phyloP scores from a whole-genome alignment of 1,139 yeast species.

The Meyerozyma elateridarum region DNA sequence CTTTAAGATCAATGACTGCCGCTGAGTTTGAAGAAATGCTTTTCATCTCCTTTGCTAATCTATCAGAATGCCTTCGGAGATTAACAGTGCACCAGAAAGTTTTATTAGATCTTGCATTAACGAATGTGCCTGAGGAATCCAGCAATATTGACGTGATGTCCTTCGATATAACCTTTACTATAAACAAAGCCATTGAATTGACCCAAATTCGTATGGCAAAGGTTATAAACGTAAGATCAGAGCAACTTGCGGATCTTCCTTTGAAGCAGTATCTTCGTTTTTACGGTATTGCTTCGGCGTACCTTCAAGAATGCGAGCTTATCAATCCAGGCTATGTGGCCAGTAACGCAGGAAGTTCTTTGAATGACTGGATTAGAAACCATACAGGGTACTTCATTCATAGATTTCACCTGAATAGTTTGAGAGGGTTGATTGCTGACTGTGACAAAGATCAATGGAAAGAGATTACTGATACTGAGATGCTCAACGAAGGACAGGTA shows the following conservation, averaged over 20 bases:
- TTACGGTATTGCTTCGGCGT: slow-evolving; percentile 63
- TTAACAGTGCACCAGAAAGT: slow-evolving; percentile 75
- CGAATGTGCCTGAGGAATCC: slow-evolving; percentile 37
- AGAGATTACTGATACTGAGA: slow-evolving; percentile 39
- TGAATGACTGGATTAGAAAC: slow-evolving; percentile 63
- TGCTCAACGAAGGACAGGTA: slow-evolving; percentile 38
- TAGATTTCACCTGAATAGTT: slow-evolving; percentile 50
- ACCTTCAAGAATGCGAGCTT: slow-evolving; percentile 79
- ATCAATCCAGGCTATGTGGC: slow-evolving; percentile 70
- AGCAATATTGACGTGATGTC: slow-evolving; percentile 47
- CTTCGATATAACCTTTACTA: slow-evolving; percentile 59
- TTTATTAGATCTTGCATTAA: slow-evolving; percentile 67
- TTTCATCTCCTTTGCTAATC: slow-evolving; percentile 52
- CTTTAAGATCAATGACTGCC: slow-evolving; percentile 62
- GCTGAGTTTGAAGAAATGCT: slow-evolving; percentile 73
- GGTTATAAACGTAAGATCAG: slow-evolving; percentile 72
- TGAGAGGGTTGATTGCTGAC: slow-evolving; percentile 39
- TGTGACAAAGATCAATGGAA: slow-evolving; percentile 79
- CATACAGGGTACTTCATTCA: slow-evolving; percentile 62
- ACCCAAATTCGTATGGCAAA: slow-evolving; percentile 77
- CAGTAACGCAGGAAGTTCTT: slow-evolving; percentile 43
- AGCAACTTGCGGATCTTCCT: slow-evolving; percentile 56
- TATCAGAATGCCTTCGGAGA: slow-evolving; percentile 71
- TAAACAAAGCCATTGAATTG: slow-evolving; percentile 63
- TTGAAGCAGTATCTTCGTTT: slow-evolving; percentile 57